These are phyloP conservation scores for Punctularia strigosozonata DNA, from an alignment of 768 basidiomycete species.

Conservation along the genomic window DNA sequence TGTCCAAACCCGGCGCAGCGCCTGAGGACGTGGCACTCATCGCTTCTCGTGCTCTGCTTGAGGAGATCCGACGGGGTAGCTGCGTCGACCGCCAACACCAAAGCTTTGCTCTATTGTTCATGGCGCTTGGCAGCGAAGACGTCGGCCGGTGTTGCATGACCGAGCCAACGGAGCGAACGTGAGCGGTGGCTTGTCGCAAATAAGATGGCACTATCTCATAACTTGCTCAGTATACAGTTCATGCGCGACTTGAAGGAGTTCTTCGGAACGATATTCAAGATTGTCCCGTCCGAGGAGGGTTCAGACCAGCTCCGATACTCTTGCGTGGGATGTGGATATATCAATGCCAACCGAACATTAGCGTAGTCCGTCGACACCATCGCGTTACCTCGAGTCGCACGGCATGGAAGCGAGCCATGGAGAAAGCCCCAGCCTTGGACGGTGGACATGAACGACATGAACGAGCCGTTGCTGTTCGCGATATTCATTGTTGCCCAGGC, in stretches of 20 bases:
- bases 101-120: conserved; percentile 71
- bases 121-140: conserved; percentile 97
- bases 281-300: conserved; percentile 40
- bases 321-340: conserved; percentile 86
- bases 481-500: no score
- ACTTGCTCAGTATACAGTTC: conserved; percentile 67
- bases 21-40: conserved; percentile 89
- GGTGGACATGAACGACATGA: no score
- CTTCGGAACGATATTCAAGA: conserved; percentile 92
- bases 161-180: conserved; percentile 72
- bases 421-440: no score
- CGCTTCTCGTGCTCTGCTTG: conserved; percentile 68
- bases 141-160: conserved; percentile 85
- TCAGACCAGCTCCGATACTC: conserved; percentile 65
- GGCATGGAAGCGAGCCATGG: no score
- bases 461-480: no score
- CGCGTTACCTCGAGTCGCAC: no score
- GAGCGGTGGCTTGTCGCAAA: conserved; percentile 1
- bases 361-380: no score
- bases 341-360: conserved; percentile 76
- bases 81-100: conserved; percentile 91
- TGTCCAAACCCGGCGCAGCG: conserved; percentile 69
- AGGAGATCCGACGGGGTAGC: conserved; percentile 72
- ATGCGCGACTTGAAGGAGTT: conserved; percentile 70
- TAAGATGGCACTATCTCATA: conserved; percentile 6